phyloP scores from a whole-genome alignment of 345 rosid species.

The Cochlearia excelsa region DNA sequence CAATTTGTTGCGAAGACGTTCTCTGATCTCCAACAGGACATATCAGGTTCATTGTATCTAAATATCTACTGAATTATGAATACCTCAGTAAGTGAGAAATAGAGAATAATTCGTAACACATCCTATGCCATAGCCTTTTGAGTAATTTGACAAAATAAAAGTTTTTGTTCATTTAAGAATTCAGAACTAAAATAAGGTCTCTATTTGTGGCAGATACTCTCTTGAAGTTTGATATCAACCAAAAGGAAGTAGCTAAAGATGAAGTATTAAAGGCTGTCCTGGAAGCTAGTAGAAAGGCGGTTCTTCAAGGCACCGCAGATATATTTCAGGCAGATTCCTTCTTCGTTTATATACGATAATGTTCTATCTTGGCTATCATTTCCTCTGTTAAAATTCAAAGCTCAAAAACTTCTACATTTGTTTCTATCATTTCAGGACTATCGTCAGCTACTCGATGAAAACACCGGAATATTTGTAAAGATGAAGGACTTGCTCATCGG shows the following conservation, averaged over 20 bases:
- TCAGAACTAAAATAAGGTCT: slow-evolving; percentile 22
- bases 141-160: not conserved
- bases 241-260: slow-evolving; percentile 61
- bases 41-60: slow-evolving; percentile 60
- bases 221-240: slow-evolving; percentile 42
- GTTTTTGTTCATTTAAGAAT: slow-evolving; percentile 8
- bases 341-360: slow-evolving; percentile 5
- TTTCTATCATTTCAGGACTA: slow-evolving; percentile 54
- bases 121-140: too few species aligned
- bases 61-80: slow-evolving; percentile 19
- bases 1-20: slow-evolving; percentile 60
- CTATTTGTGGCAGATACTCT: slow-evolving; percentile 55
- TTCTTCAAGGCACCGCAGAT: slow-evolving; percentile 87
- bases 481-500: slow-evolving; percentile 57
- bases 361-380: not conserved
- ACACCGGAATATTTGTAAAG: slow-evolving; percentile 54
- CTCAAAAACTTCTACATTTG: not conserved
- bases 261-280: slow-evolving; percentile 56
- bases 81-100: slow-evolving; percentile 6
- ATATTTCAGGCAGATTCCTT: slow-evolving; percentile 57
- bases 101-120: not conserved
- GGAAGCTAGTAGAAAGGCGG: slow-evolving; percentile 67
- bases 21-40: slow-evolving; percentile 68
- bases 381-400: slow-evolving; percentile 10
- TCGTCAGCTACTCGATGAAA: slow-evolving; percentile 73